Conservation (phyloP, 257 asterid species). For the Solanum infundibuliforme region DNA sequence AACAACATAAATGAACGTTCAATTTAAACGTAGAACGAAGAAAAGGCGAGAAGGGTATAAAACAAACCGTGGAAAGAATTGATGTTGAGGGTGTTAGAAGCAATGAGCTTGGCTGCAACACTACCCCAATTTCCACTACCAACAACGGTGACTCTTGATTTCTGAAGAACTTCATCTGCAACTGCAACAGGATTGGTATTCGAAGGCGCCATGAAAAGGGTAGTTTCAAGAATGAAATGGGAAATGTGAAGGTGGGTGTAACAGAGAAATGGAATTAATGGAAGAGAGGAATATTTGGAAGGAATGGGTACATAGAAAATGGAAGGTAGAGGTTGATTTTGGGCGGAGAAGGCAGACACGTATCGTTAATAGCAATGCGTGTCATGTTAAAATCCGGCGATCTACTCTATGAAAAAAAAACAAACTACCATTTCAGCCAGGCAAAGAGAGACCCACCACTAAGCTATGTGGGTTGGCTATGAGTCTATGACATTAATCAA, state of each 20-base stretch:
- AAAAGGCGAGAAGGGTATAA: too few relatives aligned
- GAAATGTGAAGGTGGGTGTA: neutral
- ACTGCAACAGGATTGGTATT: neutral
- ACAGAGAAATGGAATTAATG: neutral
- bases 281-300: neutral
- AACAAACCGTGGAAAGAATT: conserved; percentile 53
- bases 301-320: neutral
- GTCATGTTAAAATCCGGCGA: conserved; percentile 5
- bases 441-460: neutral
- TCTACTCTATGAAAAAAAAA: neutral
- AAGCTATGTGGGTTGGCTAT: neutral
- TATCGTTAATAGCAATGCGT: conserved; percentile 1
- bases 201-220: conserved; percentile 26
- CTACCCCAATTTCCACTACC: conserved; percentile 97
- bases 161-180: conserved; percentile 4
- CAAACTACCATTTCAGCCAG: neutral
- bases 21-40: neutral
- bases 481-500: neutral
- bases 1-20: neutral
- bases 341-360: conserved; percentile 5
- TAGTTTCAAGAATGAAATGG: neutral
- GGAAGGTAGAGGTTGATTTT: neutral
- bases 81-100: conserved; percentile 53
- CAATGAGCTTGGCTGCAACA: conserved; percentile 88
- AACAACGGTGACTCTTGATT: conserved; percentile 62